A percentile compares a stretch with the other conserved stretches of the same genome.
Conservation (phyloP, 345 rosid species). For the Citrus reticulata region DNA sequence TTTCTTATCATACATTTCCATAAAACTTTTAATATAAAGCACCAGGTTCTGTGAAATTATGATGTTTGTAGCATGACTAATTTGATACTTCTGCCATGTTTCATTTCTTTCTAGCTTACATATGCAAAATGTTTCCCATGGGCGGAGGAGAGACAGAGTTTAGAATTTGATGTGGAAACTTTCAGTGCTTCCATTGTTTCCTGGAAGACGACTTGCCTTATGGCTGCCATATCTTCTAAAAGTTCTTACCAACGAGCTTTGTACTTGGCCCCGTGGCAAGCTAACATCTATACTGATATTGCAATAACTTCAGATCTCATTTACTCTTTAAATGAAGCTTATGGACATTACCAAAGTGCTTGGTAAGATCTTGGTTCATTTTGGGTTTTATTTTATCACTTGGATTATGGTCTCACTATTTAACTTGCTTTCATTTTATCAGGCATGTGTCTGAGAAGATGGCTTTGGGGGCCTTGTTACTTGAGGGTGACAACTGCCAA, state of each 20-base stretch:
- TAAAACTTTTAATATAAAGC: background rate
- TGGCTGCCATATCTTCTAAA: constrained; percentile 65
- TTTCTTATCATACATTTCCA: background rate
- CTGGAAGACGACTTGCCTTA: constrained; percentile 64
- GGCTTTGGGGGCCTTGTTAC: constrained; percentile 78
- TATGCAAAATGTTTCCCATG: constrained; percentile 82
- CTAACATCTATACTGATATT: constrained; percentile 71
- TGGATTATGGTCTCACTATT: constrained; percentile 5
- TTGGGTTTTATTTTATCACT: constrained; percentile 18
- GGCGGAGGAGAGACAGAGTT: constrained; percentile 37
- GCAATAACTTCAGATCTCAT: constrained; percentile 72
- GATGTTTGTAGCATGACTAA: background rate
- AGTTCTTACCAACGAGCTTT: constrained; percentile 73
- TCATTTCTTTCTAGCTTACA: constrained; percentile 49
- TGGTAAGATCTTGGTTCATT: constrained; percentile 49
- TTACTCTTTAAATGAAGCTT: constrained; percentile 38
- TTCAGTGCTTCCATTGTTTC: constrained; percentile 52
- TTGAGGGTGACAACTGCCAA: constrained; percentile 76
- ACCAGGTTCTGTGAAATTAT: background rate
- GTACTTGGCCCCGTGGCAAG: constrained; percentile 89
- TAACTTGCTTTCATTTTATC: constrained; percentile 38
- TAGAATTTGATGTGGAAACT: constrained; percentile 30
- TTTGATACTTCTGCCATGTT: constrained; percentile 12
- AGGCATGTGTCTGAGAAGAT: constrained; percentile 91
- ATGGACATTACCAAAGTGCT: constrained; percentile 27